Conservation (phyloP, 805 yeast species). For the Dipodascus geniculatus region DNA sequence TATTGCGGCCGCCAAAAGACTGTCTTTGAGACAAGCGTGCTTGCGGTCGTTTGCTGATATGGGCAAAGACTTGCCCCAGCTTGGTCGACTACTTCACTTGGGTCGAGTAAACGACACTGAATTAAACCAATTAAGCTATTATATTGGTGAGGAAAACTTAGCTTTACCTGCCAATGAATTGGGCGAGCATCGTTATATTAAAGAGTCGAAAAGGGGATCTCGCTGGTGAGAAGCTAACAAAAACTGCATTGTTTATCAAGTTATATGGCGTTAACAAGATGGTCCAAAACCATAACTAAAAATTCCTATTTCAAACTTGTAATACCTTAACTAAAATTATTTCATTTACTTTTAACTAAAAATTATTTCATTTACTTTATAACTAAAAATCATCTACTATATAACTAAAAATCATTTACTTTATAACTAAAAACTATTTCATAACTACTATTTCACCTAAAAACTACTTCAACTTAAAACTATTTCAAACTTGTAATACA, state of each 20-base stretch:
- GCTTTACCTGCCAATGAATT: background rate
- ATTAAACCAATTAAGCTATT: background rate
- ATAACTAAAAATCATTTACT: too few relatives aligned
- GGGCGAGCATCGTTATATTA: background rate
- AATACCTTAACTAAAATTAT: too few relatives aligned
- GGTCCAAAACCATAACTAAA: too few relatives aligned
- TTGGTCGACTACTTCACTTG: background rate
- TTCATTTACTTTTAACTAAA: too few relatives aligned
- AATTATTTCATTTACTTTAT: too few relatives aligned
- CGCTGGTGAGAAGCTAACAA: background rate
- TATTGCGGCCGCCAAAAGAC: background rate
- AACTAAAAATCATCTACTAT: too few relatives aligned
- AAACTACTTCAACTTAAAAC: too few relatives aligned
- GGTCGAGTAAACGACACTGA: background rate
- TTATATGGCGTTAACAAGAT: too few relatives aligned
- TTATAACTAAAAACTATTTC: too few relatives aligned
- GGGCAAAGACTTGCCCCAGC: background rate
- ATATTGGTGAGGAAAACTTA: background rate
- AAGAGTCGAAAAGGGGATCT: background rate
- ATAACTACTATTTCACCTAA: too few relatives aligned
- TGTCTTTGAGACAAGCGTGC: background rate
- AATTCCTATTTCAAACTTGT: too few relatives aligned
- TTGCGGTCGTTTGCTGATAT: background rate
- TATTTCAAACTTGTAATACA: background rate
- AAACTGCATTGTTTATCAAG: too few relatives aligned